Base-by-base conservation (phyloP, 2,329 filamentous ascomycete genomes). In the Knufia petricola region DNA sequence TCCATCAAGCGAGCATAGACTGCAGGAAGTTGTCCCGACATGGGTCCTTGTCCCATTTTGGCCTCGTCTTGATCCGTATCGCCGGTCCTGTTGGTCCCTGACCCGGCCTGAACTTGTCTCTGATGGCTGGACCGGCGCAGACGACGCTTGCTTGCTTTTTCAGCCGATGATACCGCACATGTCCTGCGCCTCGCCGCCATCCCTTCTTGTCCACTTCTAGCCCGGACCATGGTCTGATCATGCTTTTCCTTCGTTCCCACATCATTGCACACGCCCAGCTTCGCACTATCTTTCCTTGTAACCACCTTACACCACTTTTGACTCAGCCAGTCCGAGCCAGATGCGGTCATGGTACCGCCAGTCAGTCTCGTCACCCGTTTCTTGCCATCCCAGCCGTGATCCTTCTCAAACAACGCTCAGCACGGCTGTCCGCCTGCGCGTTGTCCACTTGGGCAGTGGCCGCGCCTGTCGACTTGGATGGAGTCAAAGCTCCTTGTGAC, bases 361-460 rank as follows among this genome's bases (percentile, higher is more conserved):
- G 50, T 50, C 41, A 48, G 38, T 51, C 48, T 50, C 51, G 47
- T 49, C 44, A 49, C 52, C 46, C 44, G 38, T 46, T 46, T 50
- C 43, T 40, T 36, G 39, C 52, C 51, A 55, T 58, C 51, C 51
- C 53, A 55, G 54, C 48, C 47, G 46, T 49, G 49, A 49, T 52
- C 55, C 51, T 54, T 50, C 49, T 50, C 50, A 50, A 51, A 53
- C 56, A 55, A 54, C 52, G 50, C 49, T 47, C 48, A 45, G 49
- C 43, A 39, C 50, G 52, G 52, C 53, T 51, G 53, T 50, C 54
- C 54, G 50, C 54, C 52, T 53, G 52, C 54, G 31, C 52, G 52
- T 58, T 55, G 54, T 56, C 55, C 52, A 53, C 54, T 54, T 48
- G 52, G 54, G 50, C 54, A 55, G 52, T 54, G 46, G 50, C 51